Percentiles rank a stretch among this genome's conserved stretches.
phyloP scores from a whole-genome alignment of 441 rosid species.

The Bocquillonia castaneifolia region DNA sequence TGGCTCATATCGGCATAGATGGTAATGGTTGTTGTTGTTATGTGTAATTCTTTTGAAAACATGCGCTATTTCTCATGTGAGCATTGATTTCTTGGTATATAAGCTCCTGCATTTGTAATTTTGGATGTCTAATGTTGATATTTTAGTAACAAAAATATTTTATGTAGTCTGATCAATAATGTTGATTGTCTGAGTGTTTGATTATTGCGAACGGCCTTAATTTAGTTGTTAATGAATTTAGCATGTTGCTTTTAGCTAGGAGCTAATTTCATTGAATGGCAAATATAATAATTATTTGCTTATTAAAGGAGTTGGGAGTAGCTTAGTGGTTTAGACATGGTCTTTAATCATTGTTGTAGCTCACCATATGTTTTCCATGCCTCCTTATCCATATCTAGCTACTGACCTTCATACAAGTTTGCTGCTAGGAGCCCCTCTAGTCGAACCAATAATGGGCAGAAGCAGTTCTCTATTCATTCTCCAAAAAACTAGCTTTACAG shows the following conservation, averaged over 20 bases:
- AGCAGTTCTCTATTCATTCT: too few relatives aligned
- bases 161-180: background rate
- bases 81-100: background rate
- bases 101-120: background rate
- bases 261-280: background rate
- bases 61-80: background rate
- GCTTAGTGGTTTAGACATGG: background rate
- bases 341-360: background rate
- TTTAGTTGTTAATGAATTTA: background rate
- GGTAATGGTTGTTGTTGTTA: conserved; percentile 35
- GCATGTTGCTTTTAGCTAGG: background rate
- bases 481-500: too few relatives aligned
- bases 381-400: background rate
- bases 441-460: too few relatives aligned
- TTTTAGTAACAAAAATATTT: background rate
- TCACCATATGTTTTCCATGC: background rate
- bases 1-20: conserved; percentile 33
- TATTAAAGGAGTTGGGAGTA: background rate
- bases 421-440: too few relatives aligned
- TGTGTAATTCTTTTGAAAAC: background rate
- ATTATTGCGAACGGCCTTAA: background rate
- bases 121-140: background rate
- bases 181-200: background rate
- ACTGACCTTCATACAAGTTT: background rate
- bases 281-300: background rate